Conservation (phyloP, 768 basidiomycete genomes). For the Mycena vulgaris region DNA sequence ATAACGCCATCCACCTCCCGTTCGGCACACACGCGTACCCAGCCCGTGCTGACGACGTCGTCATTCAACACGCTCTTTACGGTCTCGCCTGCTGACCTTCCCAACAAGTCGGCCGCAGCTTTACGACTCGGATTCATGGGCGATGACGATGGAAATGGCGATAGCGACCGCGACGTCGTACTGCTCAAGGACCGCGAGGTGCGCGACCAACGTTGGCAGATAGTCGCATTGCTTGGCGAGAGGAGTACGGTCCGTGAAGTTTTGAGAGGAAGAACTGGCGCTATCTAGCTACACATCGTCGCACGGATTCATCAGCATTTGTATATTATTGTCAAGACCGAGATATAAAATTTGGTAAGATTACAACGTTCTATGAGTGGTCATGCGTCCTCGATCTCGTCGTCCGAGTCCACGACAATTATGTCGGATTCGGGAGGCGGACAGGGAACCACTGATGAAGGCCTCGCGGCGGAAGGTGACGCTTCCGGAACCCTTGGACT, state of each 20-base stretch:
- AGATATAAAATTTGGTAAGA: no score
- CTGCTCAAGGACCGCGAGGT: constrained; percentile 76
- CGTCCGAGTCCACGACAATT: constrained; percentile 56
- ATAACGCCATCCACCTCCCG: constrained; percentile 75
- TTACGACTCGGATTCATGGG: constrained; percentile 72
- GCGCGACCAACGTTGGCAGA: constrained; percentile 82
- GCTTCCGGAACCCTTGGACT: not conserved
- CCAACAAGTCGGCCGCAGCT: constrained; percentile 84
- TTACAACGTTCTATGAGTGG: no score
- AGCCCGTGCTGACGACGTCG: constrained; percentile 71
- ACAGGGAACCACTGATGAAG: not conserved
- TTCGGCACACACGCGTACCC: constrained; percentile 52
- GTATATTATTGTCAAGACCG: constrained; percentile 18
- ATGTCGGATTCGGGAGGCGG: constrained; percentile 39
- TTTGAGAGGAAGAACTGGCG: constrained; percentile 51
- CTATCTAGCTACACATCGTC: constrained; percentile 40
- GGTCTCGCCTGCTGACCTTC: constrained; percentile 82
- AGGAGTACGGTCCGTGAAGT: constrained; percentile 80
- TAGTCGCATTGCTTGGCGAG: constrained; percentile 81
- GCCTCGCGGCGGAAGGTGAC: not conserved
- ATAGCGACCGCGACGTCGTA: constrained; percentile 65
- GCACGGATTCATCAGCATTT: constrained; percentile 10
- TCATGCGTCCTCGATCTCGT: constrained; percentile 39
- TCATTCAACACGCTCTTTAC: constrained; percentile 87
- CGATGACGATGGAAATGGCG: constrained; percentile 63